Conservation (phyloP, 2,329 filamentous ascomycete species). For the Fusarium miscanthi region DNA sequence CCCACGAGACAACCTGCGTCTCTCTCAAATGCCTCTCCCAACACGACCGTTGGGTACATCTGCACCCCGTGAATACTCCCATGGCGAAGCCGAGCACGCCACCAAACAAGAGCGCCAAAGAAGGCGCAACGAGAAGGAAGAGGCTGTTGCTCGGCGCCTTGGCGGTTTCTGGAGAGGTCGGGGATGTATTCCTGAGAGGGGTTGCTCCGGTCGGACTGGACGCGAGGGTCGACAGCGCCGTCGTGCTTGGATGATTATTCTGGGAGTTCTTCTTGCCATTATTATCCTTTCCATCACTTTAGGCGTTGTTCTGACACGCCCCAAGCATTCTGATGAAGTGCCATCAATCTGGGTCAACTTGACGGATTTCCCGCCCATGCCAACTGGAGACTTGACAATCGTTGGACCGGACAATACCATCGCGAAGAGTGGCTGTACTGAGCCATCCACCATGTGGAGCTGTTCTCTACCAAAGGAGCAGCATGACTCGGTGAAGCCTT, state of each 20-base stretch:
- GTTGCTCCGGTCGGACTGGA: constrained; percentile 72
- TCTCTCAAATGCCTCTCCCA: constrained; percentile 51
- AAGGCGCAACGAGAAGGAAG: constrained; percentile 73
- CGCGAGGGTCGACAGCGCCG: constrained; percentile 72
- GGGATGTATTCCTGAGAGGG: constrained; percentile 69
- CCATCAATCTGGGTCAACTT: constrained; percentile 81
- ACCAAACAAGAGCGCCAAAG: constrained; percentile 63
- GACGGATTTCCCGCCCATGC: constrained; percentile 87
- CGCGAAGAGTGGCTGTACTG: constrained; percentile 75
- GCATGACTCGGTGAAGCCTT: constrained; percentile 71
- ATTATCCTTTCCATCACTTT: constrained; percentile 69
- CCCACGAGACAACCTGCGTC: constrained; percentile 30
- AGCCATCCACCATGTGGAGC: constrained; percentile 82
- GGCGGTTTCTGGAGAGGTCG: constrained; percentile 75
- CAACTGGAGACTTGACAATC: constrained; percentile 83
- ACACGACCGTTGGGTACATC: constrained; percentile 59
- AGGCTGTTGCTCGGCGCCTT: constrained; percentile 65
- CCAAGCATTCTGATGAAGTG: constrained; percentile 35
- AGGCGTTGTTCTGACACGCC: constrained; percentile 63
- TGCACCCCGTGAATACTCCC: constrained; percentile 58
- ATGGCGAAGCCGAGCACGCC: constrained; percentile 53
- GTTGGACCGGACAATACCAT: constrained; percentile 75
- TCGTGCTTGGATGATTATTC: constrained; percentile 67
- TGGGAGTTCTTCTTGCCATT: constrained; percentile 62
- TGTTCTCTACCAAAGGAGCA: constrained; percentile 85